phyloP scores from a whole-genome alignment of 495 filamentous ascomycete species.

The Aspergillus wentii region DNA sequence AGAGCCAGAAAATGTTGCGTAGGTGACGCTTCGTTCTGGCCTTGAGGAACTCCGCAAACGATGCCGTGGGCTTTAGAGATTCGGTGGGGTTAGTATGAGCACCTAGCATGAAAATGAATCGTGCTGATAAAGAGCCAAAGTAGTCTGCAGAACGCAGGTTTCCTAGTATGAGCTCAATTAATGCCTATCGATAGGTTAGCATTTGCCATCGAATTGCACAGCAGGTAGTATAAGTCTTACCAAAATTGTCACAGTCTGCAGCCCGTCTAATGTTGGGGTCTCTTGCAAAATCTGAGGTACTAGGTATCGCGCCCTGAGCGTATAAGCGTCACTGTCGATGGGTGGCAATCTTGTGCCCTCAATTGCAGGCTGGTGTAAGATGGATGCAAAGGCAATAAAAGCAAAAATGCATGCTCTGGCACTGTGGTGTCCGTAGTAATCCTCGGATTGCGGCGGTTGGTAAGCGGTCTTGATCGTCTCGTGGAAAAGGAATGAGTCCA shows the following conservation, averaged over 20 bases:
- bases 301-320: slow-evolving; percentile 33
- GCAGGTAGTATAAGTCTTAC: too few relatives aligned
- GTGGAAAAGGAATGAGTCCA: slow-evolving; percentile 35
- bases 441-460: slow-evolving; percentile 9
- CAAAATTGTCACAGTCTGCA: slow-evolving; percentile 42
- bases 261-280: slow-evolving; percentile 26
- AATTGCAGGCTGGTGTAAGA: slow-evolving; percentile 17
- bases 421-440: slow-evolving; percentile 15
- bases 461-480: slow-evolving; percentile 41
- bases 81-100: slow-evolving; percentile 35
- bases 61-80: slow-evolving; percentile 4
- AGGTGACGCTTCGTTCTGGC: slow-evolving; percentile 26
- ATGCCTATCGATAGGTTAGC: slow-evolving; percentile 19
- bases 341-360: background rate
- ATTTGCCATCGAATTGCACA: too few relatives aligned
- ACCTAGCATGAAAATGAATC: slow-evolving; percentile 45
- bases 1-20: slow-evolving; percentile 50
- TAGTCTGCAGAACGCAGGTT: slow-evolving; percentile 41
- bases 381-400: slow-evolving; percentile 34
- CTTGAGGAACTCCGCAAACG: slow-evolving; percentile 2
- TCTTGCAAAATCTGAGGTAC: slow-evolving; percentile 39
- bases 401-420: slow-evolving; percentile 40
- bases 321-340: slow-evolving; percentile 32
- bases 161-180: slow-evolving; percentile 40
- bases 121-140: slow-evolving; percentile 34